Conservation (phyloP, 305 asterid species). For the Fraxinus greggii region DNA sequence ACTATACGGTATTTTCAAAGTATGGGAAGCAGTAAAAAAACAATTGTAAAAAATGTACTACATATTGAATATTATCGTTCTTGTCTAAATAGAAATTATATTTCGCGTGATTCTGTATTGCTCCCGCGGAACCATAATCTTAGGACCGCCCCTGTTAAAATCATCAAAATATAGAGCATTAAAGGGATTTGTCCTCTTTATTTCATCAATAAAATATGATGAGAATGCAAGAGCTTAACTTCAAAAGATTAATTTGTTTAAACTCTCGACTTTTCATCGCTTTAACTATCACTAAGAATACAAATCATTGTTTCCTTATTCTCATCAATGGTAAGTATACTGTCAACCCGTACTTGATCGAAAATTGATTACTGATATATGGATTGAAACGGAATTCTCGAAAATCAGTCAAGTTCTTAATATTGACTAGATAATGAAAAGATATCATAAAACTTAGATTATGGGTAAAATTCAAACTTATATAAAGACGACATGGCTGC, state of each 20-base stretch:
- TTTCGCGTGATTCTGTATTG: too few species aligned
- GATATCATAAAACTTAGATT: neutral
- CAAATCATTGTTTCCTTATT: neutral
- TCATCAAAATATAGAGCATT: too few species aligned
- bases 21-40: too few species aligned
- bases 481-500: constrained; percentile 8
- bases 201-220: neutral
- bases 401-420: neutral
- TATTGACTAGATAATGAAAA: neutral
- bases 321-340: neutral
- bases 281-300: neutral
- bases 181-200: neutral
- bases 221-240: neutral
- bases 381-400: neutral
- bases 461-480: neutral
- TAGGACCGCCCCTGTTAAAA: too few species aligned
- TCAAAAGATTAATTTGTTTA: neutral
- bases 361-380: neutral
- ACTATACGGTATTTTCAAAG: too few species aligned
- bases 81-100: too few species aligned
- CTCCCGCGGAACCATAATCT: too few species aligned
- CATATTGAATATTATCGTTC: too few species aligned
- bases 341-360: neutral
- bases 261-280: neutral
- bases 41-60: too few species aligned